Evolutionary conservation across 2,329 filamentous ascomycete genomes (phyloP).

Genomic region (Rosellinia necatrix): DNA sequence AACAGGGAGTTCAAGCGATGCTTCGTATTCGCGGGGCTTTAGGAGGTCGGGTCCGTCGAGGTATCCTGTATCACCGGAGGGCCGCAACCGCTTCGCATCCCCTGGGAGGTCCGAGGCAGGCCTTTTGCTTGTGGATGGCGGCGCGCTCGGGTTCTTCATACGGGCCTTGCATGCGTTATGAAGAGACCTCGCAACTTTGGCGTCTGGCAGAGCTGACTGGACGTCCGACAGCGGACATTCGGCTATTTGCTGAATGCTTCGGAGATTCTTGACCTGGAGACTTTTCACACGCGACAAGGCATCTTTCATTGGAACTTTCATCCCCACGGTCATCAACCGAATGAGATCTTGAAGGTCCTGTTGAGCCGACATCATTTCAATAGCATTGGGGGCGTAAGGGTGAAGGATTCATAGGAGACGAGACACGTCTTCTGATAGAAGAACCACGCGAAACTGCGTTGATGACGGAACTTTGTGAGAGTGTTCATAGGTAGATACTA

Average conservation of each 20-base stretch:
- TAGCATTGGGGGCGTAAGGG: not conserved
- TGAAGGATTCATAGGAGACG: not conserved
- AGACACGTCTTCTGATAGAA: conserved; percentile 2
- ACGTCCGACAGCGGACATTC: conserved; percentile 51
- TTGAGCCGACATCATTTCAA: conserved; percentile 55
- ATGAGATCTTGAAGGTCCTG: conserved; percentile 66
- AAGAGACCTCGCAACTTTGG: conserved; percentile 55
- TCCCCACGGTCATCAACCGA: conserved; percentile 62
- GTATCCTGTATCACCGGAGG: conserved; percentile 34
- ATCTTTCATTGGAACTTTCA: conserved; percentile 59
- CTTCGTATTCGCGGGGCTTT: conserved; percentile 64
- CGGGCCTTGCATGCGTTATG: conserved; percentile 60
- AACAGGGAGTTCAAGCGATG: conserved; percentile 63
- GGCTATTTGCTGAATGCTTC: conserved; percentile 61
- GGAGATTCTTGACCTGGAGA: conserved; percentile 58
- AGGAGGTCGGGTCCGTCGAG: conserved; percentile 41
- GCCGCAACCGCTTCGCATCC: conserved; percentile 43
- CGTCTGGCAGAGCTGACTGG: conserved; percentile 52
- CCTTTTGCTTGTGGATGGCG: conserved; percentile 40
- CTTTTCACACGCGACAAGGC: conserved; percentile 64
- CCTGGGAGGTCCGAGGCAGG: conserved; percentile 34
- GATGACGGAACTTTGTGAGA: too few species aligned
- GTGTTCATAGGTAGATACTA: too few species aligned
- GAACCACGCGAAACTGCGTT: not conserved
- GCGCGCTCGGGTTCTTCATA: conserved; percentile 45